A percentile compares a stretch with the other conserved stretches of the same genome.
phyloP scores from a whole-genome alignment of 2,329 filamentous ascomycete genomes.

The Colletotrichum camelliae region DNA sequence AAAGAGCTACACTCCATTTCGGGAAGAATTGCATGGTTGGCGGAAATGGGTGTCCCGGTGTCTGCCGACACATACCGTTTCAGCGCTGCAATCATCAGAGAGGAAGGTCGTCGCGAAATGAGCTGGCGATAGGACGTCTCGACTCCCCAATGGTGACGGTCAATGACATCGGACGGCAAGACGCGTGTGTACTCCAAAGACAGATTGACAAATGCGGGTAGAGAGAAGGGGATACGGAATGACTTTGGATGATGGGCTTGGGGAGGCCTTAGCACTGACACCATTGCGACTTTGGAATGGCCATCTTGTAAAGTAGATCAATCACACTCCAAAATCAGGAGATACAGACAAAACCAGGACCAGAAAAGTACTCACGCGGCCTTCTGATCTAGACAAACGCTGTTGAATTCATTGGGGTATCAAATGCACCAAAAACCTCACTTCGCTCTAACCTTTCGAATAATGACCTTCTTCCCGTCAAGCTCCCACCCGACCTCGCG shows the following conservation, averaged over 20 bases:
- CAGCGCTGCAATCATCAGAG: no score
- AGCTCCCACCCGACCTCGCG: constrained; percentile 87
- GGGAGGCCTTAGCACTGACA: not conserved
- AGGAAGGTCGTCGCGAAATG: no score
- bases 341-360: not conserved
- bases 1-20: no score
- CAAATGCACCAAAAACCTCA: constrained; percentile 9
- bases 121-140: no score
- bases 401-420: not conserved
- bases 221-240: no score
- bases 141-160: no score
- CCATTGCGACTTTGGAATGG: accelerated
- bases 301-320: not conserved
- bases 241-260: accelerated
- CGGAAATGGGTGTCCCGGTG: no score
- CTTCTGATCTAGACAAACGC: not conserved
- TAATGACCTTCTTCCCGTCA: constrained; percentile 75
- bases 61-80: no score
- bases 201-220: no score
- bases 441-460: constrained; percentile 58
- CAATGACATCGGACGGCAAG: no score
- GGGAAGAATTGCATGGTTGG: no score
- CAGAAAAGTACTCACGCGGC: accelerated
- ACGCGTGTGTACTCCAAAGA: no score
- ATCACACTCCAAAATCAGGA: not conserved